These are phyloP conservation scores for Cardiospermum halicacabum DNA, from an alignment of 345 rosid genomes.

Conservation along the genomic window DNA sequence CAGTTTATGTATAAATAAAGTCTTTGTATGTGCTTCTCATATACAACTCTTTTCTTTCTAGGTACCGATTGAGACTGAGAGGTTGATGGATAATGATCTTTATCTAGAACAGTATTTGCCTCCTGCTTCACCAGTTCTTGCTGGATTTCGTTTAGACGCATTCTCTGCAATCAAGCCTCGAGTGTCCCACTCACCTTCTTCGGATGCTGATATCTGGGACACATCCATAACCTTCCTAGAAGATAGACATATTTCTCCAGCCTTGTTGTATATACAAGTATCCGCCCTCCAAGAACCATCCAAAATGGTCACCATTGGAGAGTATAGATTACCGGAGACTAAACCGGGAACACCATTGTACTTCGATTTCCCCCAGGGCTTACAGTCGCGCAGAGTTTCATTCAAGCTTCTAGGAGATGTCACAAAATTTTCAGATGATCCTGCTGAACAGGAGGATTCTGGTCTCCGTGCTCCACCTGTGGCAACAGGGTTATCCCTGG, in stretches of 20 bases:
- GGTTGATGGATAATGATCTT: slow-evolving; percentile 61
- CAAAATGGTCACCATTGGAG: slow-evolving; percentile 74
- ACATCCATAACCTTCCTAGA: slow-evolving; percentile 58
- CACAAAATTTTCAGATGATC: slow-evolving; percentile 68
- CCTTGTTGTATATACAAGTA: slow-evolving; percentile 74
- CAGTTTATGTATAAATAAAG: slow-evolving; percentile 4
- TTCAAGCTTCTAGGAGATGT: slow-evolving; percentile 80
- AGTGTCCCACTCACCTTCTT: slow-evolving; percentile 75
- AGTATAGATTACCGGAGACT: slow-evolving; percentile 76
- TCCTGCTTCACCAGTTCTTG: slow-evolving; percentile 70
- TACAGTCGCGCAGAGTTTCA: slow-evolving; percentile 54
- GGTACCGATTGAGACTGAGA: slow-evolving; percentile 82
- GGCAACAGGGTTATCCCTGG: slow-evolving; percentile 71
- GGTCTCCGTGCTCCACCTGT: slow-evolving; percentile 33
- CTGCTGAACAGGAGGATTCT: slow-evolving; percentile 62
- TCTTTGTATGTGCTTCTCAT: not conserved
- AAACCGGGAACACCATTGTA: slow-evolving; percentile 74
- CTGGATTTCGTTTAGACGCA: slow-evolving; percentile 87
- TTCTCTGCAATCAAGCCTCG: slow-evolving; percentile 75
- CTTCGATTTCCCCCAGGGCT: slow-evolving; percentile 68
- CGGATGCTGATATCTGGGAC: slow-evolving; percentile 53
- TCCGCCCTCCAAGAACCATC: slow-evolving; percentile 71
- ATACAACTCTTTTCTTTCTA: slow-evolving; percentile 24
- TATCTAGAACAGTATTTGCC: slow-evolving; percentile 72
- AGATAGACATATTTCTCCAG: slow-evolving; percentile 74